Evolutionary conservation across 306 rosid genomes (phyloP), one percentile per base, ranked within the genome.

Genomic region (Crataegus laevigata): DNA sequence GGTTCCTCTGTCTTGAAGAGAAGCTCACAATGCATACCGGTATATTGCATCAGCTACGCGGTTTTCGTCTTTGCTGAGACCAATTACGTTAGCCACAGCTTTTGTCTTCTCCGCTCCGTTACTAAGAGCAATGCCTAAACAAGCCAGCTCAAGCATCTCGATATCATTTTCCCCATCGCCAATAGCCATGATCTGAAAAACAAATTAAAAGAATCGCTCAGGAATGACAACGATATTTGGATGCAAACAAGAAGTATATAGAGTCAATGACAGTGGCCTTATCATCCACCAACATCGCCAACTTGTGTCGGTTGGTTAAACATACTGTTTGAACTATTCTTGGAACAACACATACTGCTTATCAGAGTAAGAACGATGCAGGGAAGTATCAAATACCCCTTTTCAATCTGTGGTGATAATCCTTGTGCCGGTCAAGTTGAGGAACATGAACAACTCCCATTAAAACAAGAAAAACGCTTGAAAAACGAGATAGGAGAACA

Each of bases 101-200:
- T 94, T 94, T 32, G 96, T 73, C 86, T 88, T 90, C 82, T 85
- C 91, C 59, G 96, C 71, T 65, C 99, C 99, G 52, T 94, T 90
- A 47, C 96, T 80, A 17, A 94, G 91, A 72, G 96, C 94, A 18
- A 94, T 22, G 79, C 99, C 96, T 25, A 92, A 82, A 78, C 96
- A 85, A 81, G 96, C 97, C 81, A 94, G 81, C 86, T 88, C 86
- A n/a, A 94, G 92, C 99, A 94, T 91, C 86, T 94, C 97, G 2
- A 88, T 55, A 51, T 94, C 99, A 82, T 94, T 94, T 77, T 92
- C 99, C 65, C 99, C 99, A 73, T 94, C 97, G 68, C 99, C 99
- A 77, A 94, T 88, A 74, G 97, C 99, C 99, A 94, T 91, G 74
- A 94, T 86, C 99, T 94, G 66, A 67, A 34, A 43, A 34, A 74